Percentiles rank a stretch among this genome's conserved stretches.
These are phyloP conservation scores for Penicillium macrosclerotiorum DNA, from an alignment of 495 filamentous ascomycete species.

Conservation along the genomic window DNA sequence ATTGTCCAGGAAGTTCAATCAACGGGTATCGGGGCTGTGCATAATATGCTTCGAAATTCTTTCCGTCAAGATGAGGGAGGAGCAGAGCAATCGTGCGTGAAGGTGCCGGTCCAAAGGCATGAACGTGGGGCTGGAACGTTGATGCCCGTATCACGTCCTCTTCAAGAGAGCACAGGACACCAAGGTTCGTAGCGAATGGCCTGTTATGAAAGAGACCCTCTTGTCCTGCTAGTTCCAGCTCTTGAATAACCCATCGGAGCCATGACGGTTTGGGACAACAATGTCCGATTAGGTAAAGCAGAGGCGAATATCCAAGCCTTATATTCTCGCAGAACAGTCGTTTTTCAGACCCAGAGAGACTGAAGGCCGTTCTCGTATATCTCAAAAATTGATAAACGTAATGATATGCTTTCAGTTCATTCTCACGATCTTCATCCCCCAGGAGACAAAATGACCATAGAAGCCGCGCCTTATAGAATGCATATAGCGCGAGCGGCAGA, in stretches of 20 bases:
- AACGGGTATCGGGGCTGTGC: not conserved
- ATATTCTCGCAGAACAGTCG: not conserved
- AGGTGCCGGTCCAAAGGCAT: not conserved
- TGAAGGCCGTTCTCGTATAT: not conserved
- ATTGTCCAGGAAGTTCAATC: not conserved
- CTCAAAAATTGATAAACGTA: constrained; percentile 5
- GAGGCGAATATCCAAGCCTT: constrained; percentile 1
- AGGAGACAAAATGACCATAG: constrained; percentile 3
- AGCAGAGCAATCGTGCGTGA: constrained; percentile 1
- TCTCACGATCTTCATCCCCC: not conserved
- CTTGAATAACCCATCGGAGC: constrained; percentile 4
- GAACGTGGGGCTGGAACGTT: not conserved
- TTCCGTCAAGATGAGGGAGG: not conserved
- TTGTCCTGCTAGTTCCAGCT: not conserved
- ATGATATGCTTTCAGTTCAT: constrained; percentile 4
- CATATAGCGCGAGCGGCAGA: constrained; percentile 2
- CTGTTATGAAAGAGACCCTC: constrained; percentile 4
- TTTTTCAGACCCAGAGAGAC: not conserved
- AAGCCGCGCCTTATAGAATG: constrained; percentile 6
- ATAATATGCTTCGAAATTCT: not conserved
- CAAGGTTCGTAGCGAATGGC: constrained; percentile 7
- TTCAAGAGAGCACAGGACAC: constrained; percentile 4
- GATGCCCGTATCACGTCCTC: not conserved
- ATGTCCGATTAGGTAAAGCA: constrained; percentile 6
- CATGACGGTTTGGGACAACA: constrained; percentile 5